These are phyloP conservation scores for Neospora caninum DNA, from an alignment of 169 alveolate genomes.

Conservation along the genomic window DNA sequence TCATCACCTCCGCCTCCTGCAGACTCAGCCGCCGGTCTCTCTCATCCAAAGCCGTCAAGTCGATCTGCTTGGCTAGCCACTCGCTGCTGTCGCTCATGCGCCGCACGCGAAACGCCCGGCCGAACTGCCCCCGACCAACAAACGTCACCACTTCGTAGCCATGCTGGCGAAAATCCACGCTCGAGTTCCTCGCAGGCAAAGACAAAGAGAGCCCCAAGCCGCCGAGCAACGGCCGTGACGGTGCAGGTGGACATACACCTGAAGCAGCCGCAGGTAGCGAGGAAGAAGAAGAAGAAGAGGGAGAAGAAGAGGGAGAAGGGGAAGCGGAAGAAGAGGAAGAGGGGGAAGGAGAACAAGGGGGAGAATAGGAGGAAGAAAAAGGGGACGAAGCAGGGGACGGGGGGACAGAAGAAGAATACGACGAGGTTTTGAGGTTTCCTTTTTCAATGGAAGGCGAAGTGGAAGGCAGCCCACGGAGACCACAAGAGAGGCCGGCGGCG, in stretches of 20 bases:
- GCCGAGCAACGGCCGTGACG: background rate
- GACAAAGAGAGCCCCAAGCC: conserved; percentile 24
- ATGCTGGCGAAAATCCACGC: conserved; percentile 36
- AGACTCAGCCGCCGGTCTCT: conserved; percentile 47
- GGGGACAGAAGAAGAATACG: background rate
- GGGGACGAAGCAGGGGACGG: background rate
- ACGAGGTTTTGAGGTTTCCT: background rate
- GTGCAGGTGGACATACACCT: background rate
- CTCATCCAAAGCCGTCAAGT: conserved; percentile 50
- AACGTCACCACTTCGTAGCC: conserved; percentile 55
- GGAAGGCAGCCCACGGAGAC: no score
- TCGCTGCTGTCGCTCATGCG: conserved; percentile 51
- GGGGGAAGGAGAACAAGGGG: background rate
- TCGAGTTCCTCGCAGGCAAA: conserved; percentile 52
- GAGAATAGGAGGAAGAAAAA: background rate
- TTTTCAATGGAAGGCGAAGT: no score
- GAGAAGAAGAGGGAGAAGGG: background rate
- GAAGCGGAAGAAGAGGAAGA: background rate
- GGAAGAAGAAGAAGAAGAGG: background rate
- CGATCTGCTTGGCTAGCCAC: conserved; percentile 62
- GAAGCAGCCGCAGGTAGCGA: background rate
- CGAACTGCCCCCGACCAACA: conserved; percentile 64
- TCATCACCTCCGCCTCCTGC: conserved; percentile 75
- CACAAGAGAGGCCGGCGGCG: background rate
- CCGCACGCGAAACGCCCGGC: conserved; percentile 51